These are phyloP conservation scores for Cyclocybe cylindracea DNA, from an alignment of 768 basidiomycete genomes.

Conservation along the genomic window DNA sequence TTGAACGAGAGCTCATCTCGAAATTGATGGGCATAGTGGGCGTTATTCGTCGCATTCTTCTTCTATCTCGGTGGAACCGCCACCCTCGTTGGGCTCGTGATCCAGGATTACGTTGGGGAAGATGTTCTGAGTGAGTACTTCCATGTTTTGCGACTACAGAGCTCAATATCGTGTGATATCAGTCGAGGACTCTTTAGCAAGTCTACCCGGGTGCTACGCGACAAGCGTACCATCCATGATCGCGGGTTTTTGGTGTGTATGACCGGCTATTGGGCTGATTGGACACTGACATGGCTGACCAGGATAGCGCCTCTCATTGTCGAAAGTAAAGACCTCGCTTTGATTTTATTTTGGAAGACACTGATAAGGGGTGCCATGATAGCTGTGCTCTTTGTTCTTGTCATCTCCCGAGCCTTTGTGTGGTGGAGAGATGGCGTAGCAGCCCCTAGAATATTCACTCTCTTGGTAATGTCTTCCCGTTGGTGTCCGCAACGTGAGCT, in stretches of 20 bases:
- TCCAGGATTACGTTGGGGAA: constrained; percentile 28
- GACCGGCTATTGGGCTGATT: neutral
- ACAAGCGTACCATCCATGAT: constrained; percentile 26
- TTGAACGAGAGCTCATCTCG: neutral
- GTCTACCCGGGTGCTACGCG: constrained; percentile 31
- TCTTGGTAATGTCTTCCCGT: constrained; percentile 16
- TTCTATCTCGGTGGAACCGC: constrained; percentile 27
- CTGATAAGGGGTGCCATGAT: neutral
- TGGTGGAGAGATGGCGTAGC: constrained; percentile 27
- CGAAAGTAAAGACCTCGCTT: constrained; percentile 19
- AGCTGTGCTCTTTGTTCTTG: constrained; percentile 25
- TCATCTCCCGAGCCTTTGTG: constrained; percentile 21
- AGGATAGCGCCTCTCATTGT: constrained; percentile 28
- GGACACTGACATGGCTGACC: neutral
- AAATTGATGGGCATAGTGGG: constrained; percentile 4
- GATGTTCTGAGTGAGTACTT: constrained; percentile 21
- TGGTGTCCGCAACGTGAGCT: neutral
- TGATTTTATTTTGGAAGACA: neutral
- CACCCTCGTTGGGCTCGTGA: constrained; percentile 22
- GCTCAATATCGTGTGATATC: neutral
- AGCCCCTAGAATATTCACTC: constrained; percentile 20
- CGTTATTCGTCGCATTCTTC: constrained; percentile 17
- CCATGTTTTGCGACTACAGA: no score
- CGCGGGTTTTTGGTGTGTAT: constrained; percentile 27
- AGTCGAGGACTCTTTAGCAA: constrained; percentile 20